A percentile compares a stretch with the other conserved stretches of the same genome.
Evolutionary conservation across 768 basidiomycete genomes (phyloP).

Genomic region (Lactarius quietus): DNA sequence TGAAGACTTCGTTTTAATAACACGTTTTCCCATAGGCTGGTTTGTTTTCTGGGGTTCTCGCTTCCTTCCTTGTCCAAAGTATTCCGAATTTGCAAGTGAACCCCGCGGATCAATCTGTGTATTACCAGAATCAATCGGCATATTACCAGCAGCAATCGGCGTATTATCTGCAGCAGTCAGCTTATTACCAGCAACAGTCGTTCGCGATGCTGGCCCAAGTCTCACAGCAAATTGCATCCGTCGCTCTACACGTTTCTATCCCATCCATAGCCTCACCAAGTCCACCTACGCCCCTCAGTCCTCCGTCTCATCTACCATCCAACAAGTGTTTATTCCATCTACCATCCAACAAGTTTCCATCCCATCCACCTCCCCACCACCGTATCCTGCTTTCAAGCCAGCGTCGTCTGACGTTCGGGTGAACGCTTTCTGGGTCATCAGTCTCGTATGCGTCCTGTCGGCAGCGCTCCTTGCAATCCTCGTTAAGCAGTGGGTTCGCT

Average conservation of each 20-base stretch:
- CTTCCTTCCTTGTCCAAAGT: not conserved
- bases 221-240: not conserved
- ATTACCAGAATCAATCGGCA: not conserved
- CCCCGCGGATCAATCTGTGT: not conserved
- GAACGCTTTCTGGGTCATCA: not conserved
- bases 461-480: not conserved
- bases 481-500: not conserved
- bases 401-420: not conserved
- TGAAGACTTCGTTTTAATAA: not conserved
- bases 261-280: too few relatives aligned
- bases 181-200: too few relatives aligned
- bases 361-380: not conserved
- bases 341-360: too few relatives aligned
- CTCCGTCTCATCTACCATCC: too few relatives aligned
- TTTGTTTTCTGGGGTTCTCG: not conserved
- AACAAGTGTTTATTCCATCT: not conserved
- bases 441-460: not conserved
- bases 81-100: not conserved
- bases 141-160: not conserved
- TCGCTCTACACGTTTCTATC: not conserved
- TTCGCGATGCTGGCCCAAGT: not conserved
- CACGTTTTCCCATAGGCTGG: not conserved
- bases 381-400: not conserved
- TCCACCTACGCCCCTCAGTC: too few relatives aligned
- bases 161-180: too few relatives aligned